These are phyloP conservation scores for Scheffersomyces titani DNA, from an alignment of 1,139 yeast genomes.

Conservation along the genomic window DNA sequence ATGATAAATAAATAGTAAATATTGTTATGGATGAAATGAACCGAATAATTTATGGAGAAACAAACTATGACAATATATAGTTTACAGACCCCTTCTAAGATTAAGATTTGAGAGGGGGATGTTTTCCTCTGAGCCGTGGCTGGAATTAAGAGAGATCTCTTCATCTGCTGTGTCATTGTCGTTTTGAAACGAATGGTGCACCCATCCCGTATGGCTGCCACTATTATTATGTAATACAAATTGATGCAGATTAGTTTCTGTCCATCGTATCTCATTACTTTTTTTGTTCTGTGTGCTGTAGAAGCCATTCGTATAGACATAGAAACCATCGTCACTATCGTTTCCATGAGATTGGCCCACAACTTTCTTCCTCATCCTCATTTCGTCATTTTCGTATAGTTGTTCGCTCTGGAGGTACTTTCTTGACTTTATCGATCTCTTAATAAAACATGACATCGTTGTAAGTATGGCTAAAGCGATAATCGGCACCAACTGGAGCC, in stretches of 20 bases:
- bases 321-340: conserved; percentile 51
- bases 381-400: conserved; percentile 35
- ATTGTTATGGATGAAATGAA: background rate
- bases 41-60: background rate
- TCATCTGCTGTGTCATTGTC: conserved; percentile 18
- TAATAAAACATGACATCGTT: conserved; percentile 42
- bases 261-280: conserved; percentile 8
- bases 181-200: conserved; percentile 17
- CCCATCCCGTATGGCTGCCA: conserved; percentile 20
- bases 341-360: conserved; percentile 16
- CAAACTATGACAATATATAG: background rate
- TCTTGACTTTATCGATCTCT: conserved; percentile 39
- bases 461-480: conserved; percentile 36
- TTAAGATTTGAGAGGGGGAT: background rate
- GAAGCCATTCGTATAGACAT: conserved; percentile 46
- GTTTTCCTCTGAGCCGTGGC: background rate
- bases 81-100: background rate
- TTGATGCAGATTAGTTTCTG: background rate
- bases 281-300: conserved; percentile 23
- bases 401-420: conserved; percentile 36
- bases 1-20: too few relatives aligned
- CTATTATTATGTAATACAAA: conserved; percentile 3
- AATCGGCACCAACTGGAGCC: conserved; percentile 47
- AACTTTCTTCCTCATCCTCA: conserved; percentile 30
- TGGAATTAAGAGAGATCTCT: conserved; percentile 19